Conservation (phyloP, 495 filamentous ascomycete genomes). For the Cudoniella acicularis region DNA sequence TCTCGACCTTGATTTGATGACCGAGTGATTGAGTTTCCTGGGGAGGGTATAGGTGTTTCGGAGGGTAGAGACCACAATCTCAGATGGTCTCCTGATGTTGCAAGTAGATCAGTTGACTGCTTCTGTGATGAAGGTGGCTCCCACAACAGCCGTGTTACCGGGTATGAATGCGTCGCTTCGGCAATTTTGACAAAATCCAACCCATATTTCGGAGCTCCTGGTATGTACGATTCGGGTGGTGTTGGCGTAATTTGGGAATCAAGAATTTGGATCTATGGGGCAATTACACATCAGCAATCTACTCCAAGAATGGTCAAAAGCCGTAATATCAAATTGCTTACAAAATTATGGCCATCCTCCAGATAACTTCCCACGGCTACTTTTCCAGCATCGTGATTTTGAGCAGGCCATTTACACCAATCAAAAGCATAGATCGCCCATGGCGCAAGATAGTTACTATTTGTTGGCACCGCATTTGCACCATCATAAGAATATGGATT, state of each 20-base stretch:
- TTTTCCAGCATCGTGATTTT: slow-evolving; percentile 76
- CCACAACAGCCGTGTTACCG: slow-evolving; percentile 94
- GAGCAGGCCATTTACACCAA: slow-evolving; percentile 98
- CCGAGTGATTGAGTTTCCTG: slow-evolving; percentile 72
- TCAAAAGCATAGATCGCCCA: slow-evolving; percentile 96
- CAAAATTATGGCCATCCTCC: slow-evolving; percentile 97
- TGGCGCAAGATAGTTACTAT: slow-evolving; percentile 86
- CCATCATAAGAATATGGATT: slow-evolving; percentile 48
- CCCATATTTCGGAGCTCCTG: slow-evolving; percentile 65
- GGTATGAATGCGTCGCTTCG: slow-evolving; percentile 96
- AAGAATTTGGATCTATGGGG: slow-evolving; percentile 87
- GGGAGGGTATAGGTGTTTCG: slow-evolving; percentile 47
- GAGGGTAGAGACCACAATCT: slow-evolving; percentile 84
- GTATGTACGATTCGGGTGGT: slow-evolving; percentile 63
- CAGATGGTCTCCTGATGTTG: slow-evolving; percentile 95
- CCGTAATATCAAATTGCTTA: slow-evolving; percentile 39
- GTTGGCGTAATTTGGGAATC: slow-evolving; percentile 77
- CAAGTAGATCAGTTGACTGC: slow-evolving; percentile 90
- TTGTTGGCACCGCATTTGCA: slow-evolving; percentile 45
- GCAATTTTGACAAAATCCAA: slow-evolving; percentile 94
- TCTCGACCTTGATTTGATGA: slow-evolving; percentile 59
- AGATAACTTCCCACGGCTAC: slow-evolving; percentile 93
- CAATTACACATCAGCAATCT: neutral
- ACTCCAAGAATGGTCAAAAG: neutral
- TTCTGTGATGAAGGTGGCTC: slow-evolving; percentile 97